Conservation (phyloP, 306 rosid species). For the Lotus japonicus region DNA sequence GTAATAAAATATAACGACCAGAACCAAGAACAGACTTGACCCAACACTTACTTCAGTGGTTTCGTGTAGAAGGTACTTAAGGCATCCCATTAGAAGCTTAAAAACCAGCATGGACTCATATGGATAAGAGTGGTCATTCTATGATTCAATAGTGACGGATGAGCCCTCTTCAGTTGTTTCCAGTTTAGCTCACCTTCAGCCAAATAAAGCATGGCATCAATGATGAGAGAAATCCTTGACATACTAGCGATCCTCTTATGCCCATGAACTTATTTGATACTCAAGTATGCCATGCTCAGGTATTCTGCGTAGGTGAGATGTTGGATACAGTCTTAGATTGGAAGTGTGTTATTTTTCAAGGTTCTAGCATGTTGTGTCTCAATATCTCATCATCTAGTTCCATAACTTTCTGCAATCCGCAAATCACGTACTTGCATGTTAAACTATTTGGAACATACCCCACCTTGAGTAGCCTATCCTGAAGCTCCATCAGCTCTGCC, state of each 20-base stretch:
- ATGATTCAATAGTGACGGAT: neutral
- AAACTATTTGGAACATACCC: slow-evolving; percentile 68
- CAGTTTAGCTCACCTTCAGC: neutral
- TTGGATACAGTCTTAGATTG: neutral
- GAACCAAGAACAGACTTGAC: neutral
- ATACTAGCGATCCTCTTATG: neutral
- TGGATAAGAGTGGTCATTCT: slow-evolving; percentile 29
- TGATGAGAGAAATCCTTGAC: neutral
- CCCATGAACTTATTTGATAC: no score
- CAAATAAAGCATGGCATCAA: neutral
- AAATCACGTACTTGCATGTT: slow-evolving; percentile 60
- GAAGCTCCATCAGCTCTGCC: slow-evolving; percentile 59
- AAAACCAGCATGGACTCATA: slow-evolving; percentile 64
- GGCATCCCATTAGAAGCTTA: slow-evolving; percentile 51
- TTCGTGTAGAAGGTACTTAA: slow-evolving; percentile 41
- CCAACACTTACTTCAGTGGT: slow-evolving; percentile 58
- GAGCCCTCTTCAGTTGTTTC: neutral
- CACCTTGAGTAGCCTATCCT: slow-evolving; percentile 55
- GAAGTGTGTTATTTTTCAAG: neutral
- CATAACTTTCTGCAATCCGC: slow-evolving; percentile 50
- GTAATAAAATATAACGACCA: slow-evolving; percentile 10
- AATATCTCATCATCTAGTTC: slow-evolving; percentile 17
- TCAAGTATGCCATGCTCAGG: neutral
- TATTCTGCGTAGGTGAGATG: no score
- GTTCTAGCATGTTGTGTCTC: neutral